These are phyloP conservation scores for Raphanus raphanistrum DNA, from an alignment of 345 rosid species.

Conservation along the genomic window DNA sequence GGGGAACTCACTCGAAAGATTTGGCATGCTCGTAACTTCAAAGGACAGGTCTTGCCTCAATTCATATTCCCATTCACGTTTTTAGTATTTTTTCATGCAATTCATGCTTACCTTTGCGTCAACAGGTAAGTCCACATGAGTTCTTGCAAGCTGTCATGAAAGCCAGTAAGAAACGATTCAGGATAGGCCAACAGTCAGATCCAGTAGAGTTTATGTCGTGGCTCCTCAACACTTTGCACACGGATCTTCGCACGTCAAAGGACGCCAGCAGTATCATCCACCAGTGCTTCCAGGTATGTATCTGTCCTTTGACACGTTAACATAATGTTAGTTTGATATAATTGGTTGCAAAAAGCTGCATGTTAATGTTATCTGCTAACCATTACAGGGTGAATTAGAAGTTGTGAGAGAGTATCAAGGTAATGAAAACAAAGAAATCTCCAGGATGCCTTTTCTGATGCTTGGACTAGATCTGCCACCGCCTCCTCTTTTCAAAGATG, in stretches of 20 bases:
- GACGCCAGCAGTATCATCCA: slow-evolving; percentile 72
- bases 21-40: slow-evolving; percentile 95
- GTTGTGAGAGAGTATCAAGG: slow-evolving; percentile 77
- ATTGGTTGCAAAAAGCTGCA: background rate
- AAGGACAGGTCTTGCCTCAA: slow-evolving; percentile 79
- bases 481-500: slow-evolving; percentile 94
- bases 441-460: slow-evolving; percentile 91
- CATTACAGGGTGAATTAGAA: slow-evolving; percentile 77
- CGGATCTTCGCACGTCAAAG: slow-evolving; percentile 64
- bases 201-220: slow-evolving; percentile 97
- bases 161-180: slow-evolving; percentile 84
- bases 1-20: slow-evolving; percentile 94
- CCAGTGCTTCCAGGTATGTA: slow-evolving; percentile 84
- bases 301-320: background rate
- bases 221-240: slow-evolving; percentile 92
- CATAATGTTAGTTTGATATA: background rate
- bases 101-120: background rate
- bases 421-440: slow-evolving; percentile 54
- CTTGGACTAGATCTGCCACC: slow-evolving; percentile 99
- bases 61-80: background rate
- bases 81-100: background rate
- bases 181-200: slow-evolving; percentile 89
- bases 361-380: background rate
- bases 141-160: slow-evolving; percentile 99
- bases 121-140: slow-evolving; percentile 99